Evolutionary conservation across 352 stramenopile genomes (phyloP).

Genomic region (Lagenidium giganteum): DNA sequence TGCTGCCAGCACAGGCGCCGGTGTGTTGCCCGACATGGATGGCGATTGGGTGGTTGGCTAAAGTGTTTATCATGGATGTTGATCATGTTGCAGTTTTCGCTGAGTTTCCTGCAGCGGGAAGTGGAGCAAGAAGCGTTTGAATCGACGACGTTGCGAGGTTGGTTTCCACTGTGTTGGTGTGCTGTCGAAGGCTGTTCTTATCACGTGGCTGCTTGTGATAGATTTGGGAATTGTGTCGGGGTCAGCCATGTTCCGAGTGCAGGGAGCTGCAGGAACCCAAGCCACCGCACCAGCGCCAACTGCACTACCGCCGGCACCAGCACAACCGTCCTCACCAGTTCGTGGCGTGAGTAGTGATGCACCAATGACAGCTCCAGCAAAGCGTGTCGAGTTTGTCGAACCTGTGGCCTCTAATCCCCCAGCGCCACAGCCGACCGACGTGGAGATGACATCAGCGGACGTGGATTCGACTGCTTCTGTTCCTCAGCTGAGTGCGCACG

Average conservation of each 20-base stretch:
- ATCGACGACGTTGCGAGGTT: constrained; percentile 66
- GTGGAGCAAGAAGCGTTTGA: constrained; percentile 44
- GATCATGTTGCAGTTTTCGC: constrained; percentile 39
- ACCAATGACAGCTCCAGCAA: neutral
- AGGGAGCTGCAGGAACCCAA: constrained; percentile 13
- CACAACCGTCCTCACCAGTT: neutral
- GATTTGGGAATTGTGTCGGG: constrained; percentile 75
- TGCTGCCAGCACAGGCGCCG: constrained; percentile 53
- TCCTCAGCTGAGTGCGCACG: constrained; percentile 36
- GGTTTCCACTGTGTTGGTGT: neutral
- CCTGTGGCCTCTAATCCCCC: neutral
- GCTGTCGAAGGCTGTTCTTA: neutral
- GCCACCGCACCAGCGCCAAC: constrained; percentile 3
- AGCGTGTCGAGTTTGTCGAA: neutral
- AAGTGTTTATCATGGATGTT: neutral
- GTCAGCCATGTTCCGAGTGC: constrained; percentile 83
- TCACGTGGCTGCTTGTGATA: constrained; percentile 11
- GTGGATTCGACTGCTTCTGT: neutral
- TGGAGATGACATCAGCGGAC: constrained; percentile 34
- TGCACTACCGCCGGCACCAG: neutral
- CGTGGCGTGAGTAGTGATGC: too few relatives aligned
- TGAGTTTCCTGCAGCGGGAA: constrained; percentile 79
- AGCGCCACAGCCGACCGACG: constrained; percentile 19
- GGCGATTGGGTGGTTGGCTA: too few relatives aligned
- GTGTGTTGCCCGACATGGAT: too few relatives aligned